phyloP scores from a whole-genome alignment of 2,329 filamentous ascomycete species.

The Alternaria sp. region DNA sequence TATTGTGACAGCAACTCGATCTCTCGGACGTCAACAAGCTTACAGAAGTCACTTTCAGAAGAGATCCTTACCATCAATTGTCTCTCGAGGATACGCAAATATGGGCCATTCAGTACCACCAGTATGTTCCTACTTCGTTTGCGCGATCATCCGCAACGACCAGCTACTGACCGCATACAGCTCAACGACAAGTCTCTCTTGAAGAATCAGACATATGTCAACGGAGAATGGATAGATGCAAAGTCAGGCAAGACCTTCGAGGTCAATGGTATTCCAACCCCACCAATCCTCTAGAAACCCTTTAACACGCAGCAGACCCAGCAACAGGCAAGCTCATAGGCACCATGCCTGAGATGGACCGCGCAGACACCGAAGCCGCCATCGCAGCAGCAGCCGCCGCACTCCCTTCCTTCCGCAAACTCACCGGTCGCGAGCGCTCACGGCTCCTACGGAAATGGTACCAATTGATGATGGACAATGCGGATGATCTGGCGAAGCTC shows the following conservation, averaged over 20 bases:
- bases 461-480: slow-evolving; percentile 77
- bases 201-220: slow-evolving; percentile 84
- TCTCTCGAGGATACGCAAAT: slow-evolving; percentile 49
- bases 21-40: slow-evolving; percentile 38
- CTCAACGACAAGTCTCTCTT: slow-evolving; percentile 67
- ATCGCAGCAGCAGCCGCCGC: slow-evolving; percentile 84
- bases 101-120: slow-evolving; percentile 53
- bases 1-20: slow-evolving; percentile 38
- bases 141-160: neutral
- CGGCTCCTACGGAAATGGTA: slow-evolving; percentile 81
- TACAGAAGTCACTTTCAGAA: slow-evolving; percentile 42
- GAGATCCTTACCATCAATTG: slow-evolving; percentile 41
- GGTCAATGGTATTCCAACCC: slow-evolving; percentile 60
- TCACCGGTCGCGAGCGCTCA: slow-evolving; percentile 75
- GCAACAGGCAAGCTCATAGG: slow-evolving; percentile 82
- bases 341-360: slow-evolving; percentile 82
- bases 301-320: slow-evolving; percentile 65
- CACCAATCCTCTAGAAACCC: neutral
- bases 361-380: slow-evolving; percentile 77
- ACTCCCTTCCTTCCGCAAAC: slow-evolving; percentile 71
- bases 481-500: slow-evolving; percentile 79
- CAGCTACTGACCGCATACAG: slow-evolving; percentile 34
- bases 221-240: slow-evolving; percentile 89
- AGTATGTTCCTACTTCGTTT: slow-evolving; percentile 28
- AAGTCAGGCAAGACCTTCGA: slow-evolving; percentile 91